Conservation (phyloP, 1,284 basidiomycete species). For the Moesziomyces antarcticus region DNA sequence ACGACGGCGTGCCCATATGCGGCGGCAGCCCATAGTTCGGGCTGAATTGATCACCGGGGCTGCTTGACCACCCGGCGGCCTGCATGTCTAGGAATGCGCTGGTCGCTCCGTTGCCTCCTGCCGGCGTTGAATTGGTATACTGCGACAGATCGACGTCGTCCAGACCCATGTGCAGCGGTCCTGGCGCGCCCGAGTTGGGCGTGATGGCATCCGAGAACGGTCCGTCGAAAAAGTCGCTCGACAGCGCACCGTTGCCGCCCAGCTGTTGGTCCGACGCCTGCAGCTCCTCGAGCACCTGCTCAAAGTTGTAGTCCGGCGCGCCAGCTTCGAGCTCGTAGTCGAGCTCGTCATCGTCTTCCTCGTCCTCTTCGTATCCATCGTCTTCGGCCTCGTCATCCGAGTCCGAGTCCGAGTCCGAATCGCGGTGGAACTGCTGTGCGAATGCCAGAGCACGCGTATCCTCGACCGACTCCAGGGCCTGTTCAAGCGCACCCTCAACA, state of each 20-base stretch:
- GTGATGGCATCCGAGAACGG: constrained; percentile 22
- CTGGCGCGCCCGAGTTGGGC: constrained; percentile 14
- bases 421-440: constrained; percentile 47
- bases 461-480: constrained; percentile 41
- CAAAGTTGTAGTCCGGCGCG: constrained; percentile 23
- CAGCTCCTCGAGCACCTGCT: constrained; percentile 33
- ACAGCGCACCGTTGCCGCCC: constrained; percentile 2
- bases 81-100: constrained; percentile 9
- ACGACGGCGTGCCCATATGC: background rate
- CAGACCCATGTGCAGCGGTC: constrained; percentile 4
- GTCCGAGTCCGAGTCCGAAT: constrained; percentile 34
- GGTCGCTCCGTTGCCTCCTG: background rate
- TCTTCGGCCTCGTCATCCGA: constrained; percentile 41
- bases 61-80: constrained; percentile 16
- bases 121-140: constrained; percentile 2
- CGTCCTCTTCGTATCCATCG: constrained; percentile 48
- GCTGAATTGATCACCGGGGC: constrained; percentile 10
- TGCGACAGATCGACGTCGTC: constrained; percentile 30
- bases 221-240: constrained; percentile 45
- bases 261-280: constrained; percentile 20
- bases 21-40: constrained; percentile 6
- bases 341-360: constrained; percentile 41
- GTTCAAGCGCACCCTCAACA: constrained; percentile 33
- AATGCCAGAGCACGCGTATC: constrained; percentile 42
- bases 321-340: constrained; percentile 25